Conservation (phyloP, 352 stramenopile genomes). For the Phytophthora uliginosa region DNA sequence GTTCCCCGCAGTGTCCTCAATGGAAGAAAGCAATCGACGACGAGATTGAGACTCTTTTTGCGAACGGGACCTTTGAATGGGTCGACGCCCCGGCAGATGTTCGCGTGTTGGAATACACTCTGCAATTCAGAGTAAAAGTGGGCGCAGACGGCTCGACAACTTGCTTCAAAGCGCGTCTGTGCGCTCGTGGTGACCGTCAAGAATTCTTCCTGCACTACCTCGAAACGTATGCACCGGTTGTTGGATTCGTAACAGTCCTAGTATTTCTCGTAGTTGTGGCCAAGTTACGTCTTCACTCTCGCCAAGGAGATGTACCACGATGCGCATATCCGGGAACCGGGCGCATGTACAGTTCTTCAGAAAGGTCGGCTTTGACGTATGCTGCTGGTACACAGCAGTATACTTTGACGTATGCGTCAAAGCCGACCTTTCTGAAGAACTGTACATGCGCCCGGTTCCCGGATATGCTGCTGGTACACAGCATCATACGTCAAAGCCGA, state of each 20-base stretch:
- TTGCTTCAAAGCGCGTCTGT: neutral
- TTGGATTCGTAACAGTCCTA: neutral
- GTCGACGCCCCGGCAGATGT: neutral
- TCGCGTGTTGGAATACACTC: neutral
- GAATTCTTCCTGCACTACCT: neutral
- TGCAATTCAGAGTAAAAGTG: slow-evolving; percentile 8
- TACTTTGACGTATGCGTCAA: too few species aligned
- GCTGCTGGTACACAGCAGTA: too few species aligned
- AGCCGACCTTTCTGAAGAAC: too few species aligned
- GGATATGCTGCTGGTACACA: too few species aligned
- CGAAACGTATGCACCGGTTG: slow-evolving; percentile 4
- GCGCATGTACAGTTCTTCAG: too few species aligned
- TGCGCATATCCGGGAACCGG: too few species aligned
- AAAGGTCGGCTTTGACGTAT: too few species aligned
- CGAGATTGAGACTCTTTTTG: neutral
- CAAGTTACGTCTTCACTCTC: neutral
- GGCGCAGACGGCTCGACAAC: neutral
- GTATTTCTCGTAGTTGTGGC: slow-evolving; percentile 1
- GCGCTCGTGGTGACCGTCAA: slow-evolving; percentile 3
- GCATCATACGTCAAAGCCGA: slow-evolving; percentile 9
- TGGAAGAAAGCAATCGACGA: slow-evolving; percentile 7
- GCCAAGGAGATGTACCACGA: neutral
- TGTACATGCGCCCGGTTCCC: too few species aligned
- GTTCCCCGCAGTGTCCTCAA: slow-evolving; percentile 2
- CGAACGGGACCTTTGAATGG: neutral